A percentile compares a stretch with the other conserved stretches of the same genome.
Evolutionary conservation across 1,284 basidiomycete genomes (phyloP).

Genomic region (Ceratobasidium sp.): DNA sequence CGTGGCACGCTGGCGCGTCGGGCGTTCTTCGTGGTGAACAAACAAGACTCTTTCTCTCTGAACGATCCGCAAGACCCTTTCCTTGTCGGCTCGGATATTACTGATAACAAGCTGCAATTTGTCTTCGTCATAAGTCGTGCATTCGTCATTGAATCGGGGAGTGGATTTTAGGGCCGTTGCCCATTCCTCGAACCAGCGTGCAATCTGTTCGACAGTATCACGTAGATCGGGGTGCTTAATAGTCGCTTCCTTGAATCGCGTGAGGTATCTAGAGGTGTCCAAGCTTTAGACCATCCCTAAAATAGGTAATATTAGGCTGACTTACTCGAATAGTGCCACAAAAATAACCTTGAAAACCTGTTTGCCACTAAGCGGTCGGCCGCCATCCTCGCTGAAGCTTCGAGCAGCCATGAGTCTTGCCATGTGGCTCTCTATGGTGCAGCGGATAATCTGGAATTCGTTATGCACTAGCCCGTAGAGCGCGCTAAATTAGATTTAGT

Average conservation of each 20-base stretch:
- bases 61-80: background rate
- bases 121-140: constrained; percentile 46
- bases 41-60: background rate
- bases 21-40: background rate
- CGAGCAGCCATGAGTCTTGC: constrained; percentile 54
- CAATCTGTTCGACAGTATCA: constrained; percentile 58
- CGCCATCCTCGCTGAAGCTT: constrained; percentile 59
- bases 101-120: constrained; percentile 57
- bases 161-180: constrained; percentile 54
- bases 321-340: constrained; percentile 65
- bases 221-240: constrained; percentile 61
- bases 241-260: constrained; percentile 67
- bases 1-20: constrained; percentile 40
- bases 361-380: constrained; percentile 52
- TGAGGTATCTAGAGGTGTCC: constrained; percentile 60
- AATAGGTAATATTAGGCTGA: background rate
- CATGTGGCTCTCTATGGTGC: constrained; percentile 60
- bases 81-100: constrained; percentile 56
- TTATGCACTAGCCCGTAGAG: constrained; percentile 65
- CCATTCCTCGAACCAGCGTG: constrained; percentile 63
- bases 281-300: background rate
- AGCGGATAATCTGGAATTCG: constrained; percentile 61
- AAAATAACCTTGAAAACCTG: constrained; percentile 63
- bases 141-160: constrained; percentile 56
- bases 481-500: constrained; percentile 54